Evolutionary conservation across 176 grass and related monocot genomes (phyloP), one percentile per base, ranked within the genome.

Genomic region (Chrysopogon serrulatus): DNA sequence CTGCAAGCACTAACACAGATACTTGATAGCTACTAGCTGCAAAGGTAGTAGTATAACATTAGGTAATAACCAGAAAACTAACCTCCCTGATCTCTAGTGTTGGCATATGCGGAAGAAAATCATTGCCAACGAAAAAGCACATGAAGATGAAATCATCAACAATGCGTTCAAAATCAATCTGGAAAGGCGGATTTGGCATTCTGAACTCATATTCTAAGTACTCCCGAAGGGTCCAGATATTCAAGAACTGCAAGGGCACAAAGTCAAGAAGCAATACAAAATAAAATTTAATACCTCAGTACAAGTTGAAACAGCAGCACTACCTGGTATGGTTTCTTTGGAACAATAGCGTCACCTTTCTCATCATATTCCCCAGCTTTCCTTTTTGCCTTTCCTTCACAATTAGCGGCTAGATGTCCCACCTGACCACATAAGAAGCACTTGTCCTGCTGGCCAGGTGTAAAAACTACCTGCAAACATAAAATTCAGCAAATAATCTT

Each of bases 31-130:
- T 78, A 71, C 17, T 82, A 72, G 16, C 65, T 43, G 35, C 63
- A 63, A 54, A 90, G 8, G 8, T 54, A 35, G 42, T 24, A 36
- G 34, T 77, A 68, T 81, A 76, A 60, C 24, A 63, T 72, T 37
- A 59, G 81, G 36, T 47, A 44, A 65, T 5, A 87, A 68, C 73
- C 35, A 86, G 59, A 69, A 41, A 86, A 77, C 88, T 71, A 85
- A 97, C 95, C 95, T 94, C 95, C 65, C 95, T 92, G 48, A 97
- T 94, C 86, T 97, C 95, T 77, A 94, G 60, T 68, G 95, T 97
- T 47, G 95, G 95, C 95, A 97, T 97, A 53, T 94, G 95, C 41
- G 95, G 95, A 64, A 97, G 95, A 94, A 97, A 97, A 90, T 97
- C 95, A 75, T 97, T 97, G 42, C 95, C 95, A 78, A 97, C 95